phyloP scores from a whole-genome alignment of 768 basidiomycete genomes.

The Rhodosporidiobolus sp. region DNA sequence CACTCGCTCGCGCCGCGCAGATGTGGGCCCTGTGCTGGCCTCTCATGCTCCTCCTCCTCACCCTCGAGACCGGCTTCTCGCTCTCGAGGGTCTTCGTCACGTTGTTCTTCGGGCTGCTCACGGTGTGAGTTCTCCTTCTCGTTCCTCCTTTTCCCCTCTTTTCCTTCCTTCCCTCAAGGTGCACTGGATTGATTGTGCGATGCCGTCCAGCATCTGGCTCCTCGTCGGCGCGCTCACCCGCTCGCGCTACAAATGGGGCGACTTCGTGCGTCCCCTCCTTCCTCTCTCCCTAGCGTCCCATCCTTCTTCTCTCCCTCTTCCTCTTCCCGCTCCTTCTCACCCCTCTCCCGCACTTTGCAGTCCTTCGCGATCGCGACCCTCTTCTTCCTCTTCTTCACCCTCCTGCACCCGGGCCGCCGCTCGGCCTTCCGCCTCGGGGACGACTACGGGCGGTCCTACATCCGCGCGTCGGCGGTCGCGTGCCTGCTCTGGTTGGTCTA shows the following conservation, averaged over 20 bases:
- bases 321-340: neutral
- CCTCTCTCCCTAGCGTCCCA: neutral
- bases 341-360: neutral
- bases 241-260: slow-evolving; percentile 10
- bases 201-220: neutral
- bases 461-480: neutral
- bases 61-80: slow-evolving; percentile 14
- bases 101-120: slow-evolving; percentile 11
- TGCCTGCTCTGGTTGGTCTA: slow-evolving; percentile 11
- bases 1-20: too few relatives aligned
- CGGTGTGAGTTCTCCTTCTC: neutral
- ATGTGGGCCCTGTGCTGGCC: neutral
- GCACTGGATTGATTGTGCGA: neutral
- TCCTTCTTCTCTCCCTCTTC: neutral
- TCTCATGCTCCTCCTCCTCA: slow-evolving; percentile 27
- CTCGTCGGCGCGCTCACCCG: slow-evolving; percentile 23
- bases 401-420: neutral
- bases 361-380: neutral
- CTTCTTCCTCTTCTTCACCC: slow-evolving; percentile 7
- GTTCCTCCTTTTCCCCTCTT: neutral
- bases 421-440: slow-evolving; percentile 7
- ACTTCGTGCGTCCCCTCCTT: neutral
- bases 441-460: slow-evolving; percentile 1
- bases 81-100: slow-evolving; percentile 27
- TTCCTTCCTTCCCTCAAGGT: neutral